These are phyloP conservation scores for Lanmaoa rubissima DNA, from an alignment of 768 basidiomycete species.

Conservation along the genomic window DNA sequence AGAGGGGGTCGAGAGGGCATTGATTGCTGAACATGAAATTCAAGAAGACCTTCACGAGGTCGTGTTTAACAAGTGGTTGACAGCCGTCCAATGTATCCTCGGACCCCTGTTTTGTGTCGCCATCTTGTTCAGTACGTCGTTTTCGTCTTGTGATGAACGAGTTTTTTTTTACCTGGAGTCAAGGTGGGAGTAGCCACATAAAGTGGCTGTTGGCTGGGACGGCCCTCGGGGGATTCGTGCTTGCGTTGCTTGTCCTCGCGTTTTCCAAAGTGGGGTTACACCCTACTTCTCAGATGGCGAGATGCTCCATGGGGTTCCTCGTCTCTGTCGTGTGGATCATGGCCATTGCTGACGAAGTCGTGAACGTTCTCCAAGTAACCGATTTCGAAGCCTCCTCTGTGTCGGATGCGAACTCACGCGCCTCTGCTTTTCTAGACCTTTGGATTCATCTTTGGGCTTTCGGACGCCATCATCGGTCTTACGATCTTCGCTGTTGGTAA, in stretches of 20 bases:
- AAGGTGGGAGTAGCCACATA: slow-evolving; percentile 39
- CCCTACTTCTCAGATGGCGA: slow-evolving; percentile 56
- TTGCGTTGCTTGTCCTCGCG: slow-evolving; percentile 54
- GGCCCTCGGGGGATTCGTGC: slow-evolving; percentile 50
- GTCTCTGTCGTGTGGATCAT: slow-evolving; percentile 97
- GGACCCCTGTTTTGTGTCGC: slow-evolving; percentile 76
- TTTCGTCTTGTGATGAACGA: background rate
- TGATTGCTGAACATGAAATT: slow-evolving; percentile 74
- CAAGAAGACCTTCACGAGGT: slow-evolving; percentile 67
- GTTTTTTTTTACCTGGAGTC: background rate
- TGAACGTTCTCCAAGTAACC: slow-evolving; percentile 80
- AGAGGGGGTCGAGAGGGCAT: slow-evolving; percentile 63
- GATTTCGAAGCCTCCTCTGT: background rate
- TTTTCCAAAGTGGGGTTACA: slow-evolving; percentile 61
- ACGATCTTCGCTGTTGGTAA: slow-evolving; percentile 98
- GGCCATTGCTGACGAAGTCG: slow-evolving; percentile 96
- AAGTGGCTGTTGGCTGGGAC: slow-evolving; percentile 55
- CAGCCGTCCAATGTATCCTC: slow-evolving; percentile 76
- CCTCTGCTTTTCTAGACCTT: slow-evolving; percentile 58
- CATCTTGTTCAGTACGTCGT: slow-evolving; percentile 72
- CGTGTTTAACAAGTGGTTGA: slow-evolving; percentile 77
- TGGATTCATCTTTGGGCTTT: slow-evolving; percentile 91
- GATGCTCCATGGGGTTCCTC: slow-evolving; percentile 89
- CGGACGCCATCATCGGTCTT: slow-evolving; percentile 94
- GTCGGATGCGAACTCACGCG: background rate